Conservation (phyloP, 1,139 yeast species). For the Meyerozyma guilliermondii region DNA sequence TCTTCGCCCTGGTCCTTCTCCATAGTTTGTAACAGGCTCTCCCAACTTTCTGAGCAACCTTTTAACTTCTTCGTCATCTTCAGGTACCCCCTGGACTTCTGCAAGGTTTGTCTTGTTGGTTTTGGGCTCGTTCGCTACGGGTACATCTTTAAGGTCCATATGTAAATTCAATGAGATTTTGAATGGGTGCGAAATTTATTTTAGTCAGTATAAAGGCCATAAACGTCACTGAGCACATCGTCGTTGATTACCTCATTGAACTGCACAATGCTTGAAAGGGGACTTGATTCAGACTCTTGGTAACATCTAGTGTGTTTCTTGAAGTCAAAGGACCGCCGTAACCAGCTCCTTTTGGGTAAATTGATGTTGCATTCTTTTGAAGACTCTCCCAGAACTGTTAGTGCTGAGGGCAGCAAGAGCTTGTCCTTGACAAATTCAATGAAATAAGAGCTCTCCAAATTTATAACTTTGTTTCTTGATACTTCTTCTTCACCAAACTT, state of each 20-base stretch:
- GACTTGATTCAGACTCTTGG: not conserved
- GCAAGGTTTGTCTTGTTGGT: conserved; percentile 1
- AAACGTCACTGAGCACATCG: not conserved
- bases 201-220: not conserved
- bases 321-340: not conserved
- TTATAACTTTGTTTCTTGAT: not conserved
- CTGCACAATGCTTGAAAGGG: not conserved
- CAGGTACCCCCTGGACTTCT: conserved; percentile 40
- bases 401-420: conserved; percentile 14
- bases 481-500: conserved; percentile 25
- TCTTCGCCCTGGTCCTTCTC: conserved; percentile 60
- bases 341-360: conserved; percentile 21
- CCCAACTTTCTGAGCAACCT: conserved; percentile 41
- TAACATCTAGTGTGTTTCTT: not conserved
- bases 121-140: conserved; percentile 19
- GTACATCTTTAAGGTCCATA: conserved; percentile 19
- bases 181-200: not conserved
- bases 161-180: not conserved
- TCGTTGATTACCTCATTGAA: not conserved
- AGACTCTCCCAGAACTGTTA: conserved; percentile 13
- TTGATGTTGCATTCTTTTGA: conserved; percentile 31
- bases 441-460: conserved; percentile 21
- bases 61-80: conserved; percentile 59
- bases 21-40: conserved; percentile 56
- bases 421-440: conserved; percentile 18